phyloP scores from a whole-genome alignment of 345 rosid species.

The Lepidium didymum region DNA sequence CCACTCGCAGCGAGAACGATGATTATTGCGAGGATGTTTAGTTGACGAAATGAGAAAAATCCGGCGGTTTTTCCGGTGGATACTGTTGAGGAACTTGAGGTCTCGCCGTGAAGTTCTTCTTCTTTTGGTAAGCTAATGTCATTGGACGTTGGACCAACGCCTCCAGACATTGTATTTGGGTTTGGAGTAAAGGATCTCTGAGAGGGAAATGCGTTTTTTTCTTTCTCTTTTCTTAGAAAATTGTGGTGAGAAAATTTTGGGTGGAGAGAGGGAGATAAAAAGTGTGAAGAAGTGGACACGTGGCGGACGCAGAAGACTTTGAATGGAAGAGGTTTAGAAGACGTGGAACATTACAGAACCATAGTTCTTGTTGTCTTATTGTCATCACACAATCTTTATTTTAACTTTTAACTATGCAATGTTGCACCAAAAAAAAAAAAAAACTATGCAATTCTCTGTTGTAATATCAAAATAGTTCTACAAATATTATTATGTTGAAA shows the following conservation, averaged over 20 bases:
- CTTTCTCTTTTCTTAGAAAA: neutral
- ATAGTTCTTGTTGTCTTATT: neutral
- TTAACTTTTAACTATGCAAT: neutral
- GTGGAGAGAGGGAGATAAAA: conserved; percentile 5
- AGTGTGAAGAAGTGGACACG: conserved; percentile 12
- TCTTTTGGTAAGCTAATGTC: conserved; percentile 58
- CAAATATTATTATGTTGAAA: neutral
- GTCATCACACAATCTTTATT: neutral
- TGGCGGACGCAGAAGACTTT: neutral
- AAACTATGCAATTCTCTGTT: no score
- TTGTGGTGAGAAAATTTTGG: neutral
- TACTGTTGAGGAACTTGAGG: neutral
- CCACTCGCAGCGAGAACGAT: conserved; percentile 61
- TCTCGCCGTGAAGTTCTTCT: conserved; percentile 14
- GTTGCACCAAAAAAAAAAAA: no score
- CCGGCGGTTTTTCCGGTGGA: conserved; percentile 4
- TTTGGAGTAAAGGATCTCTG: neutral
- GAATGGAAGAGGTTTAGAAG: conserved; percentile 14
- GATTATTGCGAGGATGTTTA: conserved; percentile 54
- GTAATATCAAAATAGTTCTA: neutral
- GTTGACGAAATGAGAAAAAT: conserved; percentile 49
- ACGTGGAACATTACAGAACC: conserved; percentile 18
- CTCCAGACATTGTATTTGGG: conserved; percentile 56
- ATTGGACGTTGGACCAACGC: conserved; percentile 51
- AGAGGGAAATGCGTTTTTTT: neutral